A percentile compares a stretch with the other conserved stretches of the same genome.
These are phyloP conservation scores for Nidularia pulvinata DNA, from an alignment of 768 basidiomycete genomes.

Conservation along the genomic window DNA sequence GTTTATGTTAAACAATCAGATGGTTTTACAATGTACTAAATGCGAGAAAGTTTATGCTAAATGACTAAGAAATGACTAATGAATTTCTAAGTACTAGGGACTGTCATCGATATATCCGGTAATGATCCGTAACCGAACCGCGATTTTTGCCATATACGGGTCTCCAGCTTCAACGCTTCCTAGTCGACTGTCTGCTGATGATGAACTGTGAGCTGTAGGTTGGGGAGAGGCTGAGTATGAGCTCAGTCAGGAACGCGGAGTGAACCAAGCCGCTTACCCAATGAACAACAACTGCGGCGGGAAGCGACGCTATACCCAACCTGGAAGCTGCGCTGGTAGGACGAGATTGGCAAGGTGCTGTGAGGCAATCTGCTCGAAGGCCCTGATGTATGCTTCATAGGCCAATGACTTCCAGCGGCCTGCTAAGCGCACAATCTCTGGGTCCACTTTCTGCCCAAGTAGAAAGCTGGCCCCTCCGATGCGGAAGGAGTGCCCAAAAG, in stretches of 20 bases:
- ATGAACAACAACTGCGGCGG: not conserved
- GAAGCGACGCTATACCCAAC: not conserved
- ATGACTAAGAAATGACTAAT: too few relatives aligned
- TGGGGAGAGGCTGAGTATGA: not conserved
- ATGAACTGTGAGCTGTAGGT: too few relatives aligned
- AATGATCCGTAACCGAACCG: too few relatives aligned
- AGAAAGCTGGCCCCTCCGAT: constrained; percentile 39
- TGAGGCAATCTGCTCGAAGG: constrained; percentile 29
- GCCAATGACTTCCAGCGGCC: constrained; percentile 38
- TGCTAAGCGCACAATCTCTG: constrained; percentile 28
- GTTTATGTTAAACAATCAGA: too few relatives aligned
- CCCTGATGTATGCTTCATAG: constrained; percentile 33
- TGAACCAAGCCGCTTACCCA: not conserved
- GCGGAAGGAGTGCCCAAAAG: constrained; percentile 39
- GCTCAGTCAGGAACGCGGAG: not conserved
- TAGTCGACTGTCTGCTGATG: too few relatives aligned
- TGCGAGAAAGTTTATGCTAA: too few relatives aligned
- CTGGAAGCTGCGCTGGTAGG: not conserved
- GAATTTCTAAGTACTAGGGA: too few relatives aligned
- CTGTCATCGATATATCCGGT: too few relatives aligned
- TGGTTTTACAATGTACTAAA: too few relatives aligned
- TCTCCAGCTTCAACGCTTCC: too few relatives aligned
- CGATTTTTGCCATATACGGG: too few relatives aligned
- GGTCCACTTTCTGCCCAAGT: constrained; percentile 22
- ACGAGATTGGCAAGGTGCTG: constrained; percentile 7